phyloP scores from a whole-genome alignment of 140 eudicot genomes.

The Senecio squalidus region DNA sequence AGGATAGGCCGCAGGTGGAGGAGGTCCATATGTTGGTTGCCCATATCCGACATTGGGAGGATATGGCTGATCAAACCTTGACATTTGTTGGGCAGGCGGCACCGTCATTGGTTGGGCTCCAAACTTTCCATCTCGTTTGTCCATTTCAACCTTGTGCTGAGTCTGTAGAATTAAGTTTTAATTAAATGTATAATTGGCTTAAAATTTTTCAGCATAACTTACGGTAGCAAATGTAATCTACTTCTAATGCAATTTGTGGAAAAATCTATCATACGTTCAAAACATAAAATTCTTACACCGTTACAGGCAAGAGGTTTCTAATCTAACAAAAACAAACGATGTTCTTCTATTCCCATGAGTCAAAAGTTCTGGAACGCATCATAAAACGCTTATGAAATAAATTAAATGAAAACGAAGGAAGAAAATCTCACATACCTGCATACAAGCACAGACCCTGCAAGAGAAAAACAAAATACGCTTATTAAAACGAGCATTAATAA shows the following conservation, averaged over 20 bases:
- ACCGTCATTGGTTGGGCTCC: slow-evolving; percentile 79
- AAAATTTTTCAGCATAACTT: background rate
- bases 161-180: slow-evolving; percentile 41
- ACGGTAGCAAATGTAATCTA: too few species aligned
- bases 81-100: slow-evolving; percentile 86
- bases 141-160: slow-evolving; percentile 98
- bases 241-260: too few species aligned
- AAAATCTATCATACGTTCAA: too few species aligned
- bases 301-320: too few species aligned
- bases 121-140: slow-evolving; percentile 86
- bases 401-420: too few species aligned
- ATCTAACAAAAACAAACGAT: too few species aligned
- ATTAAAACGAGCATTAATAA: too few species aligned
- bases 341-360: too few species aligned
- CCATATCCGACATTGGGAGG: slow-evolving; percentile 75
- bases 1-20: slow-evolving; percentile 41
- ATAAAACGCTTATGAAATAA: background rate
- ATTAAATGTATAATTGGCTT: too few species aligned
- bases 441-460: slow-evolving; percentile 74
- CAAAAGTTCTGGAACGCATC: background rate
- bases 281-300: too few species aligned
- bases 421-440: slow-evolving; percentile 47
- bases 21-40: slow-evolving; percentile 40
- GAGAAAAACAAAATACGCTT: background rate
- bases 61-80: slow-evolving; percentile 88